phyloP scores from a whole-genome alignment of 2,329 filamentous ascomycete genomes.

The Aspergillus quadricinctus region DNA sequence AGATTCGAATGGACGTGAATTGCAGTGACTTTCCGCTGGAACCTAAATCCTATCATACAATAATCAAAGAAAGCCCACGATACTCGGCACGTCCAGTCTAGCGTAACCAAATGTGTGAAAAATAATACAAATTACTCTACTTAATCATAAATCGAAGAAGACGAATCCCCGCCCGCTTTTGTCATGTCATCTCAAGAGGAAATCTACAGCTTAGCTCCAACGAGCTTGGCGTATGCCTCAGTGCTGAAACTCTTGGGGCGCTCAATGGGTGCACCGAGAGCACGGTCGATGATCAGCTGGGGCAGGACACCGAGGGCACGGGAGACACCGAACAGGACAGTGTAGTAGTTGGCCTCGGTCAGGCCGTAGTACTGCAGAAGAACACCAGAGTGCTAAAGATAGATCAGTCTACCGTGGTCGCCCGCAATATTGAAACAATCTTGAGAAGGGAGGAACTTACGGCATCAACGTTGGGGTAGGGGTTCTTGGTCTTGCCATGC shows the following conservation, averaged over 20 bases:
- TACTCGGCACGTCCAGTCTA: constrained; percentile 27
- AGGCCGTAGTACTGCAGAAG: constrained; percentile 99
- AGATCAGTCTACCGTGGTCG: constrained; percentile 10
- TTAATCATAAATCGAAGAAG: constrained; percentile 15
- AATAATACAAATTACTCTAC: constrained; percentile 22
- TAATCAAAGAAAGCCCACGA: constrained; percentile 30
- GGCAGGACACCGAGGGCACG: constrained; percentile 97
- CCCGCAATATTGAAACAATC: not conserved
- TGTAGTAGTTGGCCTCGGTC: constrained; percentile 99
- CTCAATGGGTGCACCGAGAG: constrained; percentile 94
- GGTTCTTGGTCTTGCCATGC: constrained; percentile 99
- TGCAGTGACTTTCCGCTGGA: constrained; percentile 35
- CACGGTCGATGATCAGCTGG: constrained; percentile 99
- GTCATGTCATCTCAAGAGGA: constrained; percentile 14
- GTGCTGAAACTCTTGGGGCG: constrained; percentile 99
- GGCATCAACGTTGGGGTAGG: constrained; percentile 96
- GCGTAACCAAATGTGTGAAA: constrained; percentile 12
- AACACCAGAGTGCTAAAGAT: constrained; percentile 77
- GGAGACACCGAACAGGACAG: constrained; percentile 97
- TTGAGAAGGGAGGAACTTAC: constrained; percentile 30
- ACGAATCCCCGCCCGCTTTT: constrained; percentile 5
- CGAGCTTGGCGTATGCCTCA: constrained; percentile 90
- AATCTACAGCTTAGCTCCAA: constrained; percentile 79
- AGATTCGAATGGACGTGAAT: constrained; percentile 9
- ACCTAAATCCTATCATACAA: constrained; percentile 38